Evolutionary conservation across 768 basidiomycete species (phyloP).

Genomic region (Naganishia randhawae): DNA sequence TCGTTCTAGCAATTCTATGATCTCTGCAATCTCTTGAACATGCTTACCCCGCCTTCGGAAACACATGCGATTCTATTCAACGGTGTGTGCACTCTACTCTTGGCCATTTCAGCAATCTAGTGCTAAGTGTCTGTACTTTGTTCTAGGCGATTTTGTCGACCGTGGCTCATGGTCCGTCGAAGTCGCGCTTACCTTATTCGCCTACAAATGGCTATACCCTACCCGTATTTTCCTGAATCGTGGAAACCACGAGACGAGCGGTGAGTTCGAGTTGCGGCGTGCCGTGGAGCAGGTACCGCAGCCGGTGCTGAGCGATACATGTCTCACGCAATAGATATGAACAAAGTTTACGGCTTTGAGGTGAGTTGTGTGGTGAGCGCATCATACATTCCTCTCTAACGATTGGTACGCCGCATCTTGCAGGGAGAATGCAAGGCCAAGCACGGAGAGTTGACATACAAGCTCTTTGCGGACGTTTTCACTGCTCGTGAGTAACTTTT

Average conservation of each 20-base stretch:
- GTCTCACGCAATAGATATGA: slow-evolving; percentile 66
- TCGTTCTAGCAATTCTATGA: slow-evolving; percentile 82
- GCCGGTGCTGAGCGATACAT: too few species aligned
- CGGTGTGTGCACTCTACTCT: slow-evolving; percentile 30
- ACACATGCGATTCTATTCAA: slow-evolving; percentile 61
- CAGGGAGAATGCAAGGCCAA: slow-evolving; percentile 93
- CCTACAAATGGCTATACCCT: slow-evolving; percentile 96
- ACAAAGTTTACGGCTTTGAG: slow-evolving; percentile 56
- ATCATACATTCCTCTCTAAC: neutral
- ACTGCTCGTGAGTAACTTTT: slow-evolving; percentile 64
- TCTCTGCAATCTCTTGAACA: slow-evolving; percentile 74
- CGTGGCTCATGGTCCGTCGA: slow-evolving; percentile 61
- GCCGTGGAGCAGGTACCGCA: too few species aligned
- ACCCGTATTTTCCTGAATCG: slow-evolving; percentile 86
- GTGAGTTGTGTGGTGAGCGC: neutral
- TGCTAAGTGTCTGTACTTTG: slow-evolving; percentile 54
- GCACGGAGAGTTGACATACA: slow-evolving; percentile 91
- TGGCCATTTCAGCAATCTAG: neutral
- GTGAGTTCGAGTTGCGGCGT: neutral
- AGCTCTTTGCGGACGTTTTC: slow-evolving; percentile 93
- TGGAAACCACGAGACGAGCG: slow-evolving; percentile 69
- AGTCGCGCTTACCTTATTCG: slow-evolving; percentile 82
- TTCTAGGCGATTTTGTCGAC: slow-evolving; percentile 78
- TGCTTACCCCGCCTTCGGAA: slow-evolving; percentile 79
- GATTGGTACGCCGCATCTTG: neutral